Conservation (phyloP, 2,329 filamentous ascomycete species). For the Clarireedia monteithiana region DNA sequence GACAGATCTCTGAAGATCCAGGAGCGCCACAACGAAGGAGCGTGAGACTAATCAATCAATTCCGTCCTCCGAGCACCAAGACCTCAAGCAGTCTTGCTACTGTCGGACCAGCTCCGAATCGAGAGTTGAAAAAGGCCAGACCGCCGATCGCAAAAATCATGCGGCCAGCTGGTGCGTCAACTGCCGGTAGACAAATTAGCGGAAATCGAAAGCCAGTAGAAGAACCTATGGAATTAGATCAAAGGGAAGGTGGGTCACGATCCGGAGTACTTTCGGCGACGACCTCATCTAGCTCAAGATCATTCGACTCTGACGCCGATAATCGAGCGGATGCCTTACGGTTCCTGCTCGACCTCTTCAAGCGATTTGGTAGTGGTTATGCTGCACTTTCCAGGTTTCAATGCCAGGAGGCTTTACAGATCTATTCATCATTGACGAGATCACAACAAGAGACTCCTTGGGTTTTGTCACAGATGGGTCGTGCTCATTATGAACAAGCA, state of each 20-base stretch:
- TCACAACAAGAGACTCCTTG: conserved; percentile 84
- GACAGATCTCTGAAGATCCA: conserved; percentile 51
- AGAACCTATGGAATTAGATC: conserved; percentile 60
- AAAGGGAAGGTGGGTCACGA: conserved; percentile 44
- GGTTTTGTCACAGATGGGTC: conserved; percentile 85
- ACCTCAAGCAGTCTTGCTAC: conserved; percentile 43
- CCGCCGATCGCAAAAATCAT: conserved; percentile 61
- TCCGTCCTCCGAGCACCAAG: conserved; percentile 47
- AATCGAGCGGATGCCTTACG: conserved; percentile 70
- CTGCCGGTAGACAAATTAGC: conserved; percentile 79
- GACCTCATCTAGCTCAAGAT: conserved; percentile 19
- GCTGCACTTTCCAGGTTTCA: conserved; percentile 71
- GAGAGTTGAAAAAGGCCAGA: conserved; percentile 79
- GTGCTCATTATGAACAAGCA: conserved; percentile 84
- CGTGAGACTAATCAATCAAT: conserved; percentile 63
- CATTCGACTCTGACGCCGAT: conserved; percentile 41
- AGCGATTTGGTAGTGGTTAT: conserved; percentile 75
- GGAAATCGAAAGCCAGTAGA: conserved; percentile 77
- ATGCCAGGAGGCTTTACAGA: conserved; percentile 67
- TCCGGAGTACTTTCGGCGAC: conserved; percentile 23
- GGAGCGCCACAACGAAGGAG: conserved; percentile 60
- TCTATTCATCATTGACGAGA: conserved; percentile 62
- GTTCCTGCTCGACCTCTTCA: conserved; percentile 72
- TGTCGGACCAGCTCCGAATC: conserved; percentile 51
- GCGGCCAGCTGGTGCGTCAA: conserved; percentile 59